Percentiles rank a stretch among this genome's conserved stretches.
Evolutionary conservation across 177 flowering plant genomes (phyloP).

Genomic region (Vitis hybrid): DNA sequence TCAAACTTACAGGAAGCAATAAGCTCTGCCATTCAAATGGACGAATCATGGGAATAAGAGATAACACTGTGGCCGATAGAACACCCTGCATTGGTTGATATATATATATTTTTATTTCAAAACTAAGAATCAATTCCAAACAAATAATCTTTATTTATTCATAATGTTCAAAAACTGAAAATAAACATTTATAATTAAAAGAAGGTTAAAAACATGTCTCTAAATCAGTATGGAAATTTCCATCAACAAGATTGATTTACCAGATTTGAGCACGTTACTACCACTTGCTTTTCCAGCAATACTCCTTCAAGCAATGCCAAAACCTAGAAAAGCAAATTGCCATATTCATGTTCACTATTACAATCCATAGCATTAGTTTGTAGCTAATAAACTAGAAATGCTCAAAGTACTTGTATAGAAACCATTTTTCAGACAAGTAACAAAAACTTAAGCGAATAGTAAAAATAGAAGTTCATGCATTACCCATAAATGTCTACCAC

Average conservation of each 20-base stretch:
- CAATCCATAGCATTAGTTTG: neutral
- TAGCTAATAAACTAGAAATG: neutral
- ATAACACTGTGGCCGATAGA: slow-evolving; percentile 72
- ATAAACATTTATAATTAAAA: neutral
- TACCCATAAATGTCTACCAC: too few relatives aligned
- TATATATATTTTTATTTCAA: slow-evolving; percentile 3
- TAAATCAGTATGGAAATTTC: neutral
- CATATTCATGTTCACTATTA: neutral
- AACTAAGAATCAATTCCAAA: neutral
- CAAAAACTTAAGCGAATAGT: too few relatives aligned
- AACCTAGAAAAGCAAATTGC: slow-evolving; percentile 44
- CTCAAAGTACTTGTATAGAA: neutral
- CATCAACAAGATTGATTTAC: slow-evolving; percentile 35
- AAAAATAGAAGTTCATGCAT: too few relatives aligned
- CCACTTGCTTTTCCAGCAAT: slow-evolving; percentile 87
- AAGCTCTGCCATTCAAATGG: slow-evolving; percentile 99
- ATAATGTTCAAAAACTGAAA: slow-evolving; percentile 1
- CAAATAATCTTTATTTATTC: neutral
- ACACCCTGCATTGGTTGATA: slow-evolving; percentile 65
- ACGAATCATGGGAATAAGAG: slow-evolving; percentile 82
- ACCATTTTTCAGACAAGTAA: too few relatives aligned
- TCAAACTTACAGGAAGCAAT: slow-evolving; percentile 77
- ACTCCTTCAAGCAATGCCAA: slow-evolving; percentile 72
- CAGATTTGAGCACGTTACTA: slow-evolving; percentile 78
- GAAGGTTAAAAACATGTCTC: neutral